These are phyloP conservation scores for Sporothrix variecibatus DNA, from an alignment of 2,329 filamentous ascomycete species.

Conservation along the genomic window DNA sequence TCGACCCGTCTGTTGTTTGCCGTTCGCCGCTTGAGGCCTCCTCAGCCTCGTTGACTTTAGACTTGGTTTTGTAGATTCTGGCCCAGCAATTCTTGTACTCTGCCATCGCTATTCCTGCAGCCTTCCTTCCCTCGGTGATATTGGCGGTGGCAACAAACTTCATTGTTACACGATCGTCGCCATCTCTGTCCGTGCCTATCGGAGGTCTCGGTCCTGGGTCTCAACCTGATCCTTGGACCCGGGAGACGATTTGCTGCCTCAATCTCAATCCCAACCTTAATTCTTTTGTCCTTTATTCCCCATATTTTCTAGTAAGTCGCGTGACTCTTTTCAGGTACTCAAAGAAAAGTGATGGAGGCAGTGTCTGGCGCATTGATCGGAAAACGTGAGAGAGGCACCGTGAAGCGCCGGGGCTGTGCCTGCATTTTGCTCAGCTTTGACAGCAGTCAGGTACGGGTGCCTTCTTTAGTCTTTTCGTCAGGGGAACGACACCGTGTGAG, in stretches of 20 bases:
- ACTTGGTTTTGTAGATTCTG: neutral
- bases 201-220: neutral
- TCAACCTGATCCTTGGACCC: neutral
- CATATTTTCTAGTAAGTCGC: neutral
- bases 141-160: neutral
- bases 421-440: neutral
- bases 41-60: neutral
- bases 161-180: neutral
- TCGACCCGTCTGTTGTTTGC: neutral
- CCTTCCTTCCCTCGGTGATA: neutral
- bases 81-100: neutral
- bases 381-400: neutral
- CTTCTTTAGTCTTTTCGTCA: neutral
- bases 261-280: neutral
- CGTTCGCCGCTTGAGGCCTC: neutral
- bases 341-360: neutral
- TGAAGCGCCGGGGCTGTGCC: neutral
- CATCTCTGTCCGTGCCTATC: neutral
- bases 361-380: neutral
- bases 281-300: neutral
- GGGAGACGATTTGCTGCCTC: neutral
- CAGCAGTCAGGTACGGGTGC: neutral
- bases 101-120: neutral
- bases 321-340: neutral
- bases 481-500: neutral